These are phyloP conservation scores for Ilex asprella DNA, from an alignment of 257 asterid species.

Conservation along the genomic window DNA sequence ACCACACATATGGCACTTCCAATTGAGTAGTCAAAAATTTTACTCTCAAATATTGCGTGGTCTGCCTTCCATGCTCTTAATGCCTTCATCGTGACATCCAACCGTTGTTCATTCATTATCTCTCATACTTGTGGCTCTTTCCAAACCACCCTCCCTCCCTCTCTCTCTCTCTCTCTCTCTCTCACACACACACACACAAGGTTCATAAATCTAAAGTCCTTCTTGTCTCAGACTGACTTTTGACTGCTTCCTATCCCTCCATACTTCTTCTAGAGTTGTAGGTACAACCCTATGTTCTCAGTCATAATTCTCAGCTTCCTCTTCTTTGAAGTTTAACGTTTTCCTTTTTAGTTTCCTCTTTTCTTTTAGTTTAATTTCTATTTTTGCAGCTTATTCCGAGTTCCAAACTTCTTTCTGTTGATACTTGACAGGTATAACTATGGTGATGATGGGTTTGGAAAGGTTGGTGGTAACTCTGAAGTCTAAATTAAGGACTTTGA, in stretches of 20 bases:
- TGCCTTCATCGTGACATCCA: slow-evolving; percentile 13
- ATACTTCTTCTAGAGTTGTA: not conserved
- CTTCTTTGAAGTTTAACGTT: too few species aligned
- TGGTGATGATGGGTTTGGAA: slow-evolving; percentile 40
- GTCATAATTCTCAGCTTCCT: not conserved
- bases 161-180: slow-evolving; percentile 5
- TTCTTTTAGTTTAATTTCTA: not conserved
- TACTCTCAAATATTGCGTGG: slow-evolving; percentile 4
- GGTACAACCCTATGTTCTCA: not conserved
- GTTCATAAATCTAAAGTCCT: too few species aligned
- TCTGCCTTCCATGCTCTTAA: slow-evolving; percentile 18
- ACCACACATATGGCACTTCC: too few species aligned
- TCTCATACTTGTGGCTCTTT: too few species aligned
- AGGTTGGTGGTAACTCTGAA: slow-evolving; percentile 46
- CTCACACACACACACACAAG: too few species aligned
- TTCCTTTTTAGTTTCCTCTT: not conserved
- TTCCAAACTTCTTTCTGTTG: not conserved
- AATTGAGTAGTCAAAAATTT: too few species aligned
- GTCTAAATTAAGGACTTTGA: slow-evolving; percentile 30
- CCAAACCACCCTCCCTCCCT: slow-evolving; percentile 9
- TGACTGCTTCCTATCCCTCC: not conserved
- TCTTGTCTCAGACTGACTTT: too few species aligned
- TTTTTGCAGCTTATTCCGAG: not conserved
- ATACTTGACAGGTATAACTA: not conserved
- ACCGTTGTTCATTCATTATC: slow-evolving; percentile 22